Conservation (phyloP, 805 yeast species). For the Citeromyces matritensis region DNA sequence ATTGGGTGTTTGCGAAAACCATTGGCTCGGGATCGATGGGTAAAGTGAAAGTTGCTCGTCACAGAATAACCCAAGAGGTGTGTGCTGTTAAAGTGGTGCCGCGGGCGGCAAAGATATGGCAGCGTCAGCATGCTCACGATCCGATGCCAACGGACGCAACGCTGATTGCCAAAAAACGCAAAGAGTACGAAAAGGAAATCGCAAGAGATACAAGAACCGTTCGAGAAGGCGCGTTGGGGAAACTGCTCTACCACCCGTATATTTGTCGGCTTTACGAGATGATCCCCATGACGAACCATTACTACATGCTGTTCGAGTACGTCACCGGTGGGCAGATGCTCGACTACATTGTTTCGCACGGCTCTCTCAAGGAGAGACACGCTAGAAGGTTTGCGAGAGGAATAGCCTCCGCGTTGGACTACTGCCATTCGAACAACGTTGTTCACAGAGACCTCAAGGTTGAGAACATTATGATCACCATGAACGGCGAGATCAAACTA, state of each 20-base stretch:
- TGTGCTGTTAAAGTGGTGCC: slow-evolving; percentile 93
- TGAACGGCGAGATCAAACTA: slow-evolving; percentile 85
- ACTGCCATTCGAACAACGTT: slow-evolving; percentile 85
- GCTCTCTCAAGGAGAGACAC: slow-evolving; percentile 82
- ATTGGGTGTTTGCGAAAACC: slow-evolving; percentile 91
- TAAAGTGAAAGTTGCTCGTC: slow-evolving; percentile 87
- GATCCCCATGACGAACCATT: slow-evolving; percentile 93
- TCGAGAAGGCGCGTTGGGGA: slow-evolving; percentile 90
- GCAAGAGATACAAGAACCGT: slow-evolving; percentile 87
- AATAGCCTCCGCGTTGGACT: slow-evolving; percentile 84
- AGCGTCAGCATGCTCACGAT: slow-evolving; percentile 54
- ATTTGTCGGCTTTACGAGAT: slow-evolving; percentile 87
- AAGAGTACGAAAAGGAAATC: slow-evolving; percentile 67
- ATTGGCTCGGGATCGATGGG: slow-evolving; percentile 99
- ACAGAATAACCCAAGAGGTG: slow-evolving; percentile 62
- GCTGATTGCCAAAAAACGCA: slow-evolving; percentile 44
- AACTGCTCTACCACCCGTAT: slow-evolving; percentile 79
- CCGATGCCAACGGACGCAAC: slow-evolving; percentile 47
- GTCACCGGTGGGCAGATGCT: slow-evolving; percentile 93
- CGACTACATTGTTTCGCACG: slow-evolving; percentile 94
- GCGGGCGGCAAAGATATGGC: slow-evolving; percentile 67
- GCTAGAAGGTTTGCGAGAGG: slow-evolving; percentile 94
- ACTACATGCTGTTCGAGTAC: slow-evolving; percentile 92
- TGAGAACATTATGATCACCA: slow-evolving; percentile 89
- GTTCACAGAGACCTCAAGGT: slow-evolving; percentile 95